Evolutionary conservation across 2,329 filamentous ascomycete species (phyloP).

Genomic region (Chrysosporium keratinophilum): DNA sequence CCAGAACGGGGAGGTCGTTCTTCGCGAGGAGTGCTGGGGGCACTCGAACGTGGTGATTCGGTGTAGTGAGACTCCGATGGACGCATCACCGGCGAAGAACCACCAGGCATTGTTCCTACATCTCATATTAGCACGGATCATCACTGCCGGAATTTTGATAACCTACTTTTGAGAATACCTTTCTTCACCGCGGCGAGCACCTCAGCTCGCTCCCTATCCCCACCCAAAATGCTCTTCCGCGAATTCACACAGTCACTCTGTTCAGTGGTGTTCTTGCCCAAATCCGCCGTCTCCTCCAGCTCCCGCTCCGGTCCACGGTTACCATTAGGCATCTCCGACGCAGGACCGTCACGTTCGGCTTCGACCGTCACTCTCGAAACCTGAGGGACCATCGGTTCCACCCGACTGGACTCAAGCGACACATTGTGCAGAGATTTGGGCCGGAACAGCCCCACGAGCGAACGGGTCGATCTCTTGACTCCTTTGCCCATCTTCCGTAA

Average conservation of each 20-base stretch:
- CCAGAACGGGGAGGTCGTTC: constrained; percentile 48
- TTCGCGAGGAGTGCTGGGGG: constrained; percentile 78
- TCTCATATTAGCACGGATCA: background rate
- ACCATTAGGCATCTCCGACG: constrained; percentile 25
- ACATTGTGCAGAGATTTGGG: constrained; percentile 84
- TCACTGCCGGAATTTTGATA: background rate
- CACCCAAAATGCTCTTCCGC: constrained; percentile 77
- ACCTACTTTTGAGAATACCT: constrained; percentile 83
- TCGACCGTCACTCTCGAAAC: constrained; percentile 95
- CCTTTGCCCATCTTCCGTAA: constrained; percentile 96
- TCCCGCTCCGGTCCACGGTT: constrained; percentile 2
- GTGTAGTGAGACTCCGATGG: constrained; percentile 51
- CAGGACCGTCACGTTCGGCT: constrained; percentile 74
- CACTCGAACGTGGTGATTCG: constrained; percentile 74
- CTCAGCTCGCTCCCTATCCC: constrained; percentile 81
- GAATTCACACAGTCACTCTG: constrained; percentile 40
- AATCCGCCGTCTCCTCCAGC: constrained; percentile 12
- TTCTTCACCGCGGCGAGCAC: constrained; percentile 87
- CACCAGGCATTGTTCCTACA: constrained; percentile 21
- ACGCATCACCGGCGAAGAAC: constrained; percentile 57
- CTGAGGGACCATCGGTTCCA: constrained; percentile 62
- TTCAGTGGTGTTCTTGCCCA: constrained; percentile 42
- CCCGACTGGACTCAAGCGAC: constrained; percentile 54
- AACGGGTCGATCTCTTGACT: constrained; percentile 89
- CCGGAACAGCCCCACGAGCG: constrained; percentile 84